Conservation (phyloP, 805 yeast genomes). For the Sungouiozyma ichnusensis region DNA sequence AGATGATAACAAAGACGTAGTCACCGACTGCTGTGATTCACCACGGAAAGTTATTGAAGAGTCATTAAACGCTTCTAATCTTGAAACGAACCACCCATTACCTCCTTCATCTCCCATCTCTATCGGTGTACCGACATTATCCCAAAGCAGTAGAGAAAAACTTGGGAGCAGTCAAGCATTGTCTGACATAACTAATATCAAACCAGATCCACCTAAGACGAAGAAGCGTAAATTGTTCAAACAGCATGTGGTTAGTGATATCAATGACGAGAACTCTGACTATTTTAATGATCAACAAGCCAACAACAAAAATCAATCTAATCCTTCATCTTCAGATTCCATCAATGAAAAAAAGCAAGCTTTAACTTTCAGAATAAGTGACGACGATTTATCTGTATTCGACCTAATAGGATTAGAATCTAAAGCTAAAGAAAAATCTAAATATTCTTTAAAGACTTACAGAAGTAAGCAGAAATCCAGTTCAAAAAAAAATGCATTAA, state of each 20-base stretch:
- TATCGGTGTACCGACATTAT: not conserved
- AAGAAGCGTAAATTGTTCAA: conserved; percentile 15
- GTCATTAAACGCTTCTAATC: not conserved
- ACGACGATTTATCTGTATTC: conserved; percentile 32
- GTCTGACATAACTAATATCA: not conserved
- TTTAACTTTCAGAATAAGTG: conserved; percentile 19
- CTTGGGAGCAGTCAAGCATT: not conserved
- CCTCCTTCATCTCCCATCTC: not conserved
- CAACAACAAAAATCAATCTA: not conserved
- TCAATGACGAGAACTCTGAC: conserved; percentile 8
- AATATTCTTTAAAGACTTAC: conserved; percentile 17
- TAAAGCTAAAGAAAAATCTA: conserved; percentile 4
- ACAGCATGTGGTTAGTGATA: conserved; percentile 17
- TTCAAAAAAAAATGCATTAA: not conserved
- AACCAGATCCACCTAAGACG: not conserved
- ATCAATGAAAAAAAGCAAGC: conserved; percentile 6
- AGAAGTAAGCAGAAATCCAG: conserved; percentile 11
- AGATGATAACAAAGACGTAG: not conserved
- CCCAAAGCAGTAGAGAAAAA: not conserved
- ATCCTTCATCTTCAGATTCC: not conserved
- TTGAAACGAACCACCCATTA: not conserved
- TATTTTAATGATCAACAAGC: not conserved
- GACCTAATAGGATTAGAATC: conserved; percentile 28
- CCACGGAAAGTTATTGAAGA: not conserved
- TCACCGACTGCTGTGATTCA: not conserved